phyloP scores from a whole-genome alignment of 495 filamentous ascomycete species.

The Neurospora africana region DNA sequence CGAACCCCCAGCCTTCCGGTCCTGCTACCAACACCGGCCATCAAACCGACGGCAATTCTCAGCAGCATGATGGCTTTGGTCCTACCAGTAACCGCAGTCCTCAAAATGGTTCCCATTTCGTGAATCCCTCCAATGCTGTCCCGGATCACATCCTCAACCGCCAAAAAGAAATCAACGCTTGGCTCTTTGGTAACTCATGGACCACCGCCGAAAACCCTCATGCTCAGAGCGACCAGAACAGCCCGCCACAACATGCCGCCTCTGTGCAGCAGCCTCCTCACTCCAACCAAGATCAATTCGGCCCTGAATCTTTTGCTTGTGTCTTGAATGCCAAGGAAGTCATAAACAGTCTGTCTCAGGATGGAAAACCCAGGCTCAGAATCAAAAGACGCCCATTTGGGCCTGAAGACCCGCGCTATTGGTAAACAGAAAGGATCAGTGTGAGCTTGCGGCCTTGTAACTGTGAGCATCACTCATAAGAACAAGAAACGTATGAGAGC shows the following conservation, averaged over 20 bases:
- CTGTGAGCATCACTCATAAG: background rate
- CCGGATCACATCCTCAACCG: background rate
- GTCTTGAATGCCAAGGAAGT: background rate
- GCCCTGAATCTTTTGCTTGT: background rate
- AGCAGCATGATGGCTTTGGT: background rate
- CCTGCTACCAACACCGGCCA: background rate
- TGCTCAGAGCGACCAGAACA: background rate
- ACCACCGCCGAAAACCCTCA: background rate
- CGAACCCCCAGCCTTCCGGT: background rate
- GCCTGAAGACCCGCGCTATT: background rate
- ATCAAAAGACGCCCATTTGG: background rate
- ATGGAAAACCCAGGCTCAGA: background rate
- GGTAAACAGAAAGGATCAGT: background rate
- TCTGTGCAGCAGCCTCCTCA: background rate
- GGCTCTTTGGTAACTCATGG: background rate
- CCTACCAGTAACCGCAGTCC: background rate
- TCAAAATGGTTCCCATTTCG: background rate
- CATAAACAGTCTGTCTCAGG: background rate
- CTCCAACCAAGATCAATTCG: background rate
- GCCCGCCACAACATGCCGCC: background rate
- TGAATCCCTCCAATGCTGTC: background rate
- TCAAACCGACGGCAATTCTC: background rate
- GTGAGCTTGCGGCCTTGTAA: background rate
- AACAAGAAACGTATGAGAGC: background rate
- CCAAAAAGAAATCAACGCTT: background rate